Evolutionary conservation across 257 asterid species (phyloP), one percentile per base, ranked within the genome.

Genomic region (Solanum okadae): DNA sequence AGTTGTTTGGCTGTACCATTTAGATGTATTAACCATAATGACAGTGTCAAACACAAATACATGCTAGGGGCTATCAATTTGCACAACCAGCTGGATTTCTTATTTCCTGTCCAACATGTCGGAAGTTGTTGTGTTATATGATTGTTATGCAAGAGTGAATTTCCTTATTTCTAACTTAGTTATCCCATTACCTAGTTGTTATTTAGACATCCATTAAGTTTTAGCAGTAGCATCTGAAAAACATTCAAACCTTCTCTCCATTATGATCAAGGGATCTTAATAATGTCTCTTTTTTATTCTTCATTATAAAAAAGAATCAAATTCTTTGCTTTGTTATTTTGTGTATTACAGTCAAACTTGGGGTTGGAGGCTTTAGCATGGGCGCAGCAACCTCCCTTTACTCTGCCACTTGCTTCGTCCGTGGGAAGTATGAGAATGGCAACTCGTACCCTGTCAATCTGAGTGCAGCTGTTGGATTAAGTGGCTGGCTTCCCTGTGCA

Each of bases 401-500:
- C 93, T 92, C 97, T 31, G 97, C 99, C 73, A 91, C 94, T 56
- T 96, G 98, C 89, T 94, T 92, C 90, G 83, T 91, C 84, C 87
- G 86, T 33, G 97, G 98, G 83, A 94, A 94, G 76, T 95, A 92
- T 83, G 96, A 87, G 88, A 96, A 93, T 87, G 98, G 95, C 86
- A 94, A 90, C 90, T 90, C 92, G 77, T 96, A 91, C 92, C 88
- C 94, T 9, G 90, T 91, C 90, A 93, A 93, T 90, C 90, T 95
- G 93, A 94, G 95, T 77, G 94, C 92, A 49, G 95, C 91, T 88
- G 98, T 94, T 81, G 98, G 99, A 90, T 91, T 96, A 90, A 96
- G 98, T 87, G 99, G 98, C 88, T 96, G 98, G 98, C 99, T 96
- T 89, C 99, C 98, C 44, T 95, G 97, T 89, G 95, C 97, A 85